phyloP scores from a whole-genome alignment of 257 asterid species.

The Scutellaria galericulata region DNA sequence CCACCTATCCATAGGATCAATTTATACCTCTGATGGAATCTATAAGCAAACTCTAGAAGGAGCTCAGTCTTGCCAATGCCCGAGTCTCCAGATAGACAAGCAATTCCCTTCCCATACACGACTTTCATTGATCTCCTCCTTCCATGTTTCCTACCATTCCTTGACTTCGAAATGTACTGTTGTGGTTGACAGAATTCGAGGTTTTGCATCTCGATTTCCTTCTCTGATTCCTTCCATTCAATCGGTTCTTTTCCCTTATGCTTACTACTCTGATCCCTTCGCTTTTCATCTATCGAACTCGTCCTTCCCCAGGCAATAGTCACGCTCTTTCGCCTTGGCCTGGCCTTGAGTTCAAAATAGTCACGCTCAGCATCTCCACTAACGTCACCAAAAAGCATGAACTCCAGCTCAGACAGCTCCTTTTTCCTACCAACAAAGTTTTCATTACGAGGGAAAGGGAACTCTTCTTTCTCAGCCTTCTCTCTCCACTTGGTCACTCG shows the following conservation, averaged over 20 bases:
- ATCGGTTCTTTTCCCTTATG: slow-evolving; percentile 81
- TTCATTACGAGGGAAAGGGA: slow-evolving; percentile 82
- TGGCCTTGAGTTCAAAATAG: slow-evolving; percentile 78
- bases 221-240: slow-evolving; percentile 84
- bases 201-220: slow-evolving; percentile 87
- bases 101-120: slow-evolving; percentile 86
- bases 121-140: slow-evolving; percentile 68
- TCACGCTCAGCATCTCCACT: slow-evolving; percentile 75
- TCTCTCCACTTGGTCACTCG: slow-evolving; percentile 82
- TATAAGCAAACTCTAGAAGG: slow-evolving; percentile 80
- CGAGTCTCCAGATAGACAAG: slow-evolving; percentile 87
- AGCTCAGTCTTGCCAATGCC: slow-evolving; percentile 96
- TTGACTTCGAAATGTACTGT: slow-evolving; percentile 44
- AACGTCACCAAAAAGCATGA: slow-evolving; percentile 87
- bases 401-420: slow-evolving; percentile 83
- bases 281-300: slow-evolving; percentile 66
- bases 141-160: slow-evolving; percentile 49
- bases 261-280: slow-evolving; percentile 47
- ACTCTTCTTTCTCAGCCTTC: slow-evolving; percentile 79
- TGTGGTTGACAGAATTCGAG: slow-evolving; percentile 47
- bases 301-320: slow-evolving; percentile 80
- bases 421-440: slow-evolving; percentile 84
- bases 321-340: slow-evolving; percentile 69
- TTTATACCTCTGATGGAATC: slow-evolving; percentile 81
- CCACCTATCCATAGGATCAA: slow-evolving; percentile 96